Evolutionary conservation across 2,329 filamentous ascomycete species (phyloP), one percentile per base, ranked within the genome.

Genomic region (Epichloe glyceriae): DNA sequence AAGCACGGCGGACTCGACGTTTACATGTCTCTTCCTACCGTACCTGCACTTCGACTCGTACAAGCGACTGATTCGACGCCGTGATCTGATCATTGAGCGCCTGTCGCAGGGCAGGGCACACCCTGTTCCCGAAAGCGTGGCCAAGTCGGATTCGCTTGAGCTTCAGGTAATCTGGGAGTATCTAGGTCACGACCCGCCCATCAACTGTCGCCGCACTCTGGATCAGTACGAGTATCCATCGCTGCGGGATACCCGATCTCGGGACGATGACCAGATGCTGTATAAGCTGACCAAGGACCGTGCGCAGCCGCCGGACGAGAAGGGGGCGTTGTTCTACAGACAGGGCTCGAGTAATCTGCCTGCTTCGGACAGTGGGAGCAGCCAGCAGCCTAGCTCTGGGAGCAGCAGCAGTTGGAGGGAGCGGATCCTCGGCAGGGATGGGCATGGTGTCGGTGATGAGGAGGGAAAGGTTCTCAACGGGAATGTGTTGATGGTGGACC

Each of bases 21-120:
- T 71, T 49, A 67, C 77, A 0, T 78, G 73, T 37, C 59, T 79
- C 0, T 79, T 76, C 51, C 62, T 81, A 0, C 78, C 78, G 0
- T 81, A 83, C 56, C 71, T 84, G 0, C 79, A 84, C 54, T 84
- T 80, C 59, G 80, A 84, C 56, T 80, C 77, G 0, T 84, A 83
- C 58, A 70, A 72, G 51, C 74, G 74, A 45, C 67, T 83, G 2
- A 67, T 82, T 10, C 70, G 71, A 38, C 73, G 80, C 1, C 75
- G 79, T 0, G 72, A 75, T 35, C 64, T 82, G 3, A 75, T 83
- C 30, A 62, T 70, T 15, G 66, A 73, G 17, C 70, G 80, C 5
- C 61, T 79, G 26, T 62, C 62, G 1, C 76, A 81, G 50, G 78
- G 78, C 3, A 67, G 79, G 33, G 71, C 76, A 0, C 69, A 73